phyloP scores from a whole-genome alignment of 225 moss, liverwort and hornwort genomes.

The Antitrichia curtipendula region DNA sequence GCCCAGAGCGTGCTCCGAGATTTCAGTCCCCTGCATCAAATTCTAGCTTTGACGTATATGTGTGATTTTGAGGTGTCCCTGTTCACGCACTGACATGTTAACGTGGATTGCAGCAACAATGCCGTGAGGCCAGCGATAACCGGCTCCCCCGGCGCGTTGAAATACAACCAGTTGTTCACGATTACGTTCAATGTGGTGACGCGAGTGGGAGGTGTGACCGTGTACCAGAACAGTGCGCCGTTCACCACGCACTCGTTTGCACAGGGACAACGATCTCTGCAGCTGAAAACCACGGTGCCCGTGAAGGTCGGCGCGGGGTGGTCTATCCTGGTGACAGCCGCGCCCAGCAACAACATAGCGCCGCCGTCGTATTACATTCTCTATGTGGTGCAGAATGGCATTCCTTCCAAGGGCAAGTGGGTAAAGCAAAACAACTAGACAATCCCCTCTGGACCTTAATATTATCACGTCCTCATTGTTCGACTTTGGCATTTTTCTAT shows the following conservation, averaged over 20 bases:
- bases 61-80: not conserved
- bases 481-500: not conserved
- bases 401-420: constrained; percentile 9
- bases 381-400: constrained; percentile 1
- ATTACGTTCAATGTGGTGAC: not conserved
- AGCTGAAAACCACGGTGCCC: not conserved
- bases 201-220: not conserved
- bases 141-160: not conserved
- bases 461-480: not conserved
- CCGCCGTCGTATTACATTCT: constrained; percentile 13
- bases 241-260: constrained; percentile 18
- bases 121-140: not conserved
- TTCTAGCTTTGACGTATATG: no score
- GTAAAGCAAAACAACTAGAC: constrained; percentile 1
- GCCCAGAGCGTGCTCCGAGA: not conserved
- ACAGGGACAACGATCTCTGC: constrained; percentile 11
- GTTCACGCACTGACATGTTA: not conserved
- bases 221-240: constrained; percentile 6
- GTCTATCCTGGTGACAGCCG: not conserved
- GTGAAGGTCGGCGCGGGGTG: not conserved
- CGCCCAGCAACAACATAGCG: not conserved
- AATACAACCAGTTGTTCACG: constrained; percentile 6
- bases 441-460: not conserved
- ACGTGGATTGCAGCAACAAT: not conserved
- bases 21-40: not conserved